A percentile compares a stretch with the other conserved stretches of the same genome.
Conservation (phyloP, 2,329 filamentous ascomycete genomes). For the Elsinoe arachidis region DNA sequence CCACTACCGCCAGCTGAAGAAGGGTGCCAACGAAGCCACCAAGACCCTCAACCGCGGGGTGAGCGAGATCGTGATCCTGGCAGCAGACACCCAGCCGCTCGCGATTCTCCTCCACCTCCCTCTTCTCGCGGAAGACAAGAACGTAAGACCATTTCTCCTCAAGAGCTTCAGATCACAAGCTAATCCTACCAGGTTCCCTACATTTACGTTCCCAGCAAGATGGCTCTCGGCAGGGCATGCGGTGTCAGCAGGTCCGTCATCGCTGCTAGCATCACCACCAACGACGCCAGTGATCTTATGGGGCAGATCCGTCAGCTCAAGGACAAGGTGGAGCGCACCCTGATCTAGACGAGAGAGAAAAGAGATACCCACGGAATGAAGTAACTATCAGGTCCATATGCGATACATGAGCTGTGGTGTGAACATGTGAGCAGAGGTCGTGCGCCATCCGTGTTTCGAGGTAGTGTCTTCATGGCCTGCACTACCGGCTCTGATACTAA, state of each 20-base stretch:
- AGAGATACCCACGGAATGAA: neutral
- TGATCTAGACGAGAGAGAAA: constrained; percentile 55
- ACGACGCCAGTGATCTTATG: constrained; percentile 80
- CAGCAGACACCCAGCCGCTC: constrained; percentile 78
- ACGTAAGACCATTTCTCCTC: constrained; percentile 57
- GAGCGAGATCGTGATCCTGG: constrained; percentile 78
- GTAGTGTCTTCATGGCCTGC: too few relatives aligned
- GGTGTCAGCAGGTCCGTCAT: constrained; percentile 87
- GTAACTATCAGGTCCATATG: neutral
- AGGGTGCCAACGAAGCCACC: constrained; percentile 65
- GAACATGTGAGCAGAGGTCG: too few relatives aligned
- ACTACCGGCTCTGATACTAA: too few relatives aligned
- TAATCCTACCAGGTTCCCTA: constrained; percentile 13
- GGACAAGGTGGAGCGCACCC: constrained; percentile 91
- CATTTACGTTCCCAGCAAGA: constrained; percentile 53
- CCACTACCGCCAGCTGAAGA: constrained; percentile 70
- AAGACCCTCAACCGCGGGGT: constrained; percentile 48
- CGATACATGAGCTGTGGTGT: too few relatives aligned
- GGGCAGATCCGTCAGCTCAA: constrained; percentile 80
- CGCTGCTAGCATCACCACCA: constrained; percentile 77
- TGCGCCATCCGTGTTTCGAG: too few relatives aligned
- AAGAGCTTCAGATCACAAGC: constrained; percentile 22
- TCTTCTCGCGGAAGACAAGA: constrained; percentile 71
- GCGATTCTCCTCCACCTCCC: constrained; percentile 85
- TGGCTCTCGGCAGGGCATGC: constrained; percentile 77